Evolutionary conservation across 2,329 filamentous ascomycete species (phyloP).

Genomic region (Xylaria sp.): DNA sequence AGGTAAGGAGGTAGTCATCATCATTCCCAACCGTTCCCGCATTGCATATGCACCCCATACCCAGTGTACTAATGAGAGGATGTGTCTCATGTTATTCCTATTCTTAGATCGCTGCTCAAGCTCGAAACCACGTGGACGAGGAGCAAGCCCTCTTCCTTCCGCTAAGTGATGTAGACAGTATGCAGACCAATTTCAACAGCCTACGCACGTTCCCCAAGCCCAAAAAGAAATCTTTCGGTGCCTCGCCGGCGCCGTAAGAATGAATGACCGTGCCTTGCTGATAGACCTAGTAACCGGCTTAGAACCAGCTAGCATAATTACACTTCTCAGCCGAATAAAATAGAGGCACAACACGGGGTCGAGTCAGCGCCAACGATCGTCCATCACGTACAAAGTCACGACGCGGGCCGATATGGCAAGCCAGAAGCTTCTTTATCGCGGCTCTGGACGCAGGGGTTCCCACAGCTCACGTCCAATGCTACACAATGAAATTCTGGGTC

Average conservation of each 20-base stretch:
- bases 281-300: background rate
- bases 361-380: background rate
- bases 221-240: constrained; percentile 6
- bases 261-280: background rate
- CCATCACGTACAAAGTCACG: background rate
- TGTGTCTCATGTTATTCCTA: constrained; percentile 22
- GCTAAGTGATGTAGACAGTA: background rate
- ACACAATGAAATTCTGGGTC: constrained; percentile 11
- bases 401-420: constrained; percentile 1
- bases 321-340: background rate
- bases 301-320: background rate
- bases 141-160: background rate
- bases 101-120: constrained; percentile 16
- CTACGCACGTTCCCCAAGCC: background rate
- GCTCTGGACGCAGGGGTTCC: constrained; percentile 28
- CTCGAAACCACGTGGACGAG: constrained; percentile 27
- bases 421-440: constrained; percentile 4
- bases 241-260: background rate
- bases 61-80: constrained; percentile 19
- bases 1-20: too few species aligned
- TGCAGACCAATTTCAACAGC: constrained; percentile 2
- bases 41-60: constrained; percentile 2
- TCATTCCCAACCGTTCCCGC: too few species aligned
- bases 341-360: constrained; percentile 8
- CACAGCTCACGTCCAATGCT: constrained; percentile 15